Percentiles rank a stretch among this genome's conserved stretches.
These are phyloP conservation scores for Seminavis robusta DNA, from an alignment of 108 stramenopile genomes.

Conservation along the genomic window DNA sequence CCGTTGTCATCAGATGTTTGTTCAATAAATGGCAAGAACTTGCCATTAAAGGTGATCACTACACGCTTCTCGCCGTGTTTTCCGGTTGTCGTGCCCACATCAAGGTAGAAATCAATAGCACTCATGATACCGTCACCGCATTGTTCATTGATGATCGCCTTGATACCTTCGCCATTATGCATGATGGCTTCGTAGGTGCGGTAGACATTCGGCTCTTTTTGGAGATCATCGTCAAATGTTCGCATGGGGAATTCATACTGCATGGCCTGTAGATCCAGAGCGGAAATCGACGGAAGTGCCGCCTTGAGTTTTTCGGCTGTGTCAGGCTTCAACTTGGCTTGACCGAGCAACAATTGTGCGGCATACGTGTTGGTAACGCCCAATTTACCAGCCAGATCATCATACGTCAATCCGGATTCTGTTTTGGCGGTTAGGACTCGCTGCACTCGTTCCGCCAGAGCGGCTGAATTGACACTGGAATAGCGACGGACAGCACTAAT, in stretches of 20 bases:
- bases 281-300: constrained; percentile 36
- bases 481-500: no score
- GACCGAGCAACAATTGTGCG: constrained; percentile 62
- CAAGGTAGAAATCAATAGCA: constrained; percentile 73
- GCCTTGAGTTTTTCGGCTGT: constrained; percentile 48
- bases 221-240: constrained; percentile 45
- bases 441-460: constrained; percentile 40
- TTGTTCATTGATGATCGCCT: constrained; percentile 63
- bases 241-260: constrained; percentile 44
- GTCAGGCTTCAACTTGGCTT: constrained; percentile 52
- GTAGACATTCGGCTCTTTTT: constrained; percentile 74
- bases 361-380: constrained; percentile 76
- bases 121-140: constrained; percentile 81
- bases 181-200: constrained; percentile 67
- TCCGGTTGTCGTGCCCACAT: constrained; percentile 64
- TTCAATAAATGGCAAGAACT: constrained; percentile 71
- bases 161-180: constrained; percentile 72
- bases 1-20: constrained; percentile 49
- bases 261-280: constrained; percentile 55
- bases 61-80: constrained; percentile 71
- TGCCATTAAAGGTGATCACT: constrained; percentile 80
- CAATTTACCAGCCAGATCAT: constrained; percentile 45
- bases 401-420: constrained; percentile 40
- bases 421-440: constrained; percentile 47
- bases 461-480: no score